Evolutionary conservation across 495 filamentous ascomycete genomes (phyloP).

Genomic region (Amorphotheca resinae): DNA sequence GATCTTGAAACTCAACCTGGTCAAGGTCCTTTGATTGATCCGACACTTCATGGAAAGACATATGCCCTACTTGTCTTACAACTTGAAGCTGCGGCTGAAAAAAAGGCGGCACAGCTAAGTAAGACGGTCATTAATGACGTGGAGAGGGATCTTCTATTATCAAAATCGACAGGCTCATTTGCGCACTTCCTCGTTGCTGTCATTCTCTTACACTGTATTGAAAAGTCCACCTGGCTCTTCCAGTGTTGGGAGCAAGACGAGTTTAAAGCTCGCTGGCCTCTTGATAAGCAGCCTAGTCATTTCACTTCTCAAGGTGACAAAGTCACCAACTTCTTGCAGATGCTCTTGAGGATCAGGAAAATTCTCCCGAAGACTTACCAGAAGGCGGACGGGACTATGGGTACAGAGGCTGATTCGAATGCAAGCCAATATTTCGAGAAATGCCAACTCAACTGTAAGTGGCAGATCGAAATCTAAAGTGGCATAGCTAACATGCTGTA

Average conservation of each 20-base stretch:
- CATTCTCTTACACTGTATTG: conserved; percentile 66
- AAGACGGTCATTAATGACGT: conserved; percentile 62
- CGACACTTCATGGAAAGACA: conserved; percentile 26
- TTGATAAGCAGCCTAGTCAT: conserved; percentile 51
- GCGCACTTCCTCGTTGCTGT: conserved; percentile 64
- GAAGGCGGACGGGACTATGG: conserved; percentile 36
- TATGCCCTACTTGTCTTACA: conserved; percentile 51
- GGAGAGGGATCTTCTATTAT: conserved; percentile 60
- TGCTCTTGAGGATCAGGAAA: conserved; percentile 63
- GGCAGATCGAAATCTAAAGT: conserved; percentile 10
- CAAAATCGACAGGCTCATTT: conserved; percentile 52
- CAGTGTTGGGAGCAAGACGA: conserved; percentile 56
- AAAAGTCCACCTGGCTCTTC: conserved; percentile 76
- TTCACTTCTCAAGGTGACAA: conserved; percentile 60
- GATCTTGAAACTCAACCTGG: conserved; percentile 27
- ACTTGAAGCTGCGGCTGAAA: conserved; percentile 61
- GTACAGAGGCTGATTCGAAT: conserved; percentile 38
- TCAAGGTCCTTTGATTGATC: conserved; percentile 8
- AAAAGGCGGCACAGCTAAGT: conserved; percentile 51
- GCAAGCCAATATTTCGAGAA: conserved; percentile 48
- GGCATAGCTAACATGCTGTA: conserved; percentile 20
- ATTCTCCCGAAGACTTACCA: conserved; percentile 49
- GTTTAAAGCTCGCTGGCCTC: conserved; percentile 49
- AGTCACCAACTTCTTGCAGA: conserved; percentile 58
- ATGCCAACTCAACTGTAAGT: conserved; percentile 49